Percentiles rank a stretch among this genome's conserved stretches.
phyloP scores from a whole-genome alignment of 2,329 filamentous ascomycete genomes.

The Aspergillus amoenus region DNA sequence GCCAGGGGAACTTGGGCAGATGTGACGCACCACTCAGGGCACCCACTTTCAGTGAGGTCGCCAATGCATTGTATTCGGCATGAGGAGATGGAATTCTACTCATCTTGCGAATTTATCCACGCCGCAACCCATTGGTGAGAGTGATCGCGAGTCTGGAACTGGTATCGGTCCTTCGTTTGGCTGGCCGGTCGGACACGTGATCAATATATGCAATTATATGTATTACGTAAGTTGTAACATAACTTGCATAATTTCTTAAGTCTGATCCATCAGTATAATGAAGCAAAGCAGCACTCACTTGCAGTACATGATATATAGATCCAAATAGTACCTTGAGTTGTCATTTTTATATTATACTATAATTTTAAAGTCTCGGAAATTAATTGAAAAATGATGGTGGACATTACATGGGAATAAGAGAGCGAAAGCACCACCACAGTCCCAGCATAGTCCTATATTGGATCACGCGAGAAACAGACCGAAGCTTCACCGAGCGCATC shows the following conservation, averaged over 20 bases:
- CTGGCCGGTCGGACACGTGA: slow-evolving; percentile 3
- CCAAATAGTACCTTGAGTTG: no score
- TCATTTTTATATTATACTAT: no score
- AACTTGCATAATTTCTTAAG: background rate
- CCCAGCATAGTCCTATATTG: no score
- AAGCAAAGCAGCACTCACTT: no score
- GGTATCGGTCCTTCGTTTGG: background rate
- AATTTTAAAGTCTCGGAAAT: no score
- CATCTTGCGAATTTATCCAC: slow-evolving; percentile 26
- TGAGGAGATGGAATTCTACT: slow-evolving; percentile 19
- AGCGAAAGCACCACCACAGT: no score
- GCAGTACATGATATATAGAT: no score
- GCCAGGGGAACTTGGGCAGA: background rate
- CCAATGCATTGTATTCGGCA: slow-evolving; percentile 21
- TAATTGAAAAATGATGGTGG: no score
- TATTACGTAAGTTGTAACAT: background rate
- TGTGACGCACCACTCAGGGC: slow-evolving; percentile 54
- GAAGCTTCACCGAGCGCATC: no score
- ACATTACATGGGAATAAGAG: no score
- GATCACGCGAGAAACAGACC: no score
- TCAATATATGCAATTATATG: background rate
- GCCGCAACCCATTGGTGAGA: background rate
- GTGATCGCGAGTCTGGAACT: background rate
- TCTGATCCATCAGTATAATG: no score
- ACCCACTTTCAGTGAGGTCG: slow-evolving; percentile 58